These are phyloP conservation scores for Trichoderma aggressivum DNA, from an alignment of 2,329 filamentous ascomycete species.

Conservation along the genomic window DNA sequence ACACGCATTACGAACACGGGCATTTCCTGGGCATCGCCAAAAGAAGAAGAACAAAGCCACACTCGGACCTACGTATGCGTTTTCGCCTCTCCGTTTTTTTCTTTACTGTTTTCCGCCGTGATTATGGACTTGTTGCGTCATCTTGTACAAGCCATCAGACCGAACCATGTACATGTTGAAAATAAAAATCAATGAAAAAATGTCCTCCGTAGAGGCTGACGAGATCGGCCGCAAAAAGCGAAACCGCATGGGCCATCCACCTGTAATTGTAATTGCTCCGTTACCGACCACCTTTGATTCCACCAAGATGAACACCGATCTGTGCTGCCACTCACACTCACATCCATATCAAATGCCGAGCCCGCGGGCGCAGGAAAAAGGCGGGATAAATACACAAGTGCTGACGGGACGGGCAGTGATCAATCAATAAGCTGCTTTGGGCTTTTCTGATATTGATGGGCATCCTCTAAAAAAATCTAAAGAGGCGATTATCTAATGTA, in stretches of 20 bases:
- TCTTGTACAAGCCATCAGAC: not conserved
- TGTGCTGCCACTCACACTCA: not conserved
- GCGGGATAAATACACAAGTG: not conserved
- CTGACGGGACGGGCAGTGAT: not conserved
- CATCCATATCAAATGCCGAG: not conserved
- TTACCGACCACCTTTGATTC: no score
- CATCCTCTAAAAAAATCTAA: not conserved
- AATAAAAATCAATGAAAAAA: not conserved
- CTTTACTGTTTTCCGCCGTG: not conserved
- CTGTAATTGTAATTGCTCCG: not conserved
- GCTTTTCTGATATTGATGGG: not conserved
- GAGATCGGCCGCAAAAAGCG: not conserved
- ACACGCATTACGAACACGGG: not conserved
- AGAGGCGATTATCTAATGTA: not conserved
- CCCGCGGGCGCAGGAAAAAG: not conserved
- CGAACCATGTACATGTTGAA: not conserved
- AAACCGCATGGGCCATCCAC: no score
- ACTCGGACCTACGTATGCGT: not conserved
- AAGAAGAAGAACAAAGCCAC: not conserved
- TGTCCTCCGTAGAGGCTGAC: not conserved
- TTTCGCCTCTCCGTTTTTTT: not conserved
- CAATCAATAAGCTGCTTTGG: not conserved
- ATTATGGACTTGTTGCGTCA: not conserved
- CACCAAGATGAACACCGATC: not conserved
- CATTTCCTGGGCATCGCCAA: not conserved